Base-by-base conservation (phyloP, 2,329 filamentous ascomycete genomes). In the Cladophialophora immunda region DNA sequence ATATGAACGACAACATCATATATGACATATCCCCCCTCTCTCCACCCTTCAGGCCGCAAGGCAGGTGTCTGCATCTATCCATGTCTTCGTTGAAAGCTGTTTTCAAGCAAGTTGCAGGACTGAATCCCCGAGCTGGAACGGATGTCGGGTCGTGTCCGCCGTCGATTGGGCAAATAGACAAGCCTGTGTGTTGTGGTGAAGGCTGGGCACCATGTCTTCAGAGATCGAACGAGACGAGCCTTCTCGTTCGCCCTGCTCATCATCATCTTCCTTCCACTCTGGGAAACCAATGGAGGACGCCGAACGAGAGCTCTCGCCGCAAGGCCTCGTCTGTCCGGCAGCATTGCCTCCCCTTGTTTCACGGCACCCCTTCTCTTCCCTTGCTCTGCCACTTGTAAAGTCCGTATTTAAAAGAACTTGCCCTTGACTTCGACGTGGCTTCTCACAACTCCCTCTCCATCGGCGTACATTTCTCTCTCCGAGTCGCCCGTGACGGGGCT, bases 371-470 rank as follows among this genome's bases (percentile, higher is more conserved):
- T 3, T 55, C 27, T 55, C 52, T 55, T 55, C 50, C 19, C n/a
- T 54, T 54, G 2, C 19, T 54, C 13, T 27, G 15, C 25, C 9
- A 25, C 47, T 56, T 27, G 1, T 34, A 9, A 34, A 30, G 8
- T 27, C 17, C 1, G 2, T n/a, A 2, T 13, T 61, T 30, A 73
- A 62, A 73, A 72, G 70, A 73, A 73, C 68, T 73, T 73, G 4
- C 71, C 71, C 62, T 70, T 70, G 45, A 71, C 55, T 15, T 67
- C 54, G 30, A 69, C 64, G 13, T 63, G 56, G 52, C 66, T 72
- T 25, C 71, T 67, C 57, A 72, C 70, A 30, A 73, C 71, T 3
- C 71, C 70, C 7, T 71, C 67, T 9, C 58, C 61, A 22, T 72
- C 70, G 2, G 36, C 52, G 32, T 66, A 67, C 11, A 68, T 58